Evolutionary conservation across 441 rosid species (phyloP).

Genomic region (Cnidoscolus chayamansa): DNA sequence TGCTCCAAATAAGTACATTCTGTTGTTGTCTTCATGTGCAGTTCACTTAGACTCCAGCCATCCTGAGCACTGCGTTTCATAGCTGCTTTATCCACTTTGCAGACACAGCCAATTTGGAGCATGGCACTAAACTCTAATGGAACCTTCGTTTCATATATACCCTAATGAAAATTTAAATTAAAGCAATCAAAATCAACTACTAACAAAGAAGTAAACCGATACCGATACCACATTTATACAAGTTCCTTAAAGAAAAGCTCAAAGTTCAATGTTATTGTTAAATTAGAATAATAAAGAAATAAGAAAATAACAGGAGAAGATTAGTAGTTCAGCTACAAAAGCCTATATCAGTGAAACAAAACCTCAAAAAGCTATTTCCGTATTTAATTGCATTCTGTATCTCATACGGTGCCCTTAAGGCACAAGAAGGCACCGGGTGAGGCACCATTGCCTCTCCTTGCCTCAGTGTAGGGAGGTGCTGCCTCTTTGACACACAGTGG

Average conservation of each 20-base stretch:
- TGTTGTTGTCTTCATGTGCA: slow-evolving; percentile 88
- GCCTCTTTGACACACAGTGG: too few relatives aligned
- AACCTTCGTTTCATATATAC: slow-evolving; percentile 83
- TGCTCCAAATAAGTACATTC: slow-evolving; percentile 84
- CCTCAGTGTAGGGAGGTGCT: too few relatives aligned
- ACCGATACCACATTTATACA: slow-evolving; percentile 1
- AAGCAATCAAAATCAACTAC: slow-evolving; percentile 24
- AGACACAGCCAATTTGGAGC: slow-evolving; percentile 91
- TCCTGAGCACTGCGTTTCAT: slow-evolving; percentile 69
- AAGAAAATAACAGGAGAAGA: too few relatives aligned
- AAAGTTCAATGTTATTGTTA: background rate
- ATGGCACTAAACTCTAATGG: slow-evolving; percentile 77
- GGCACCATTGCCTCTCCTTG: too few relatives aligned
- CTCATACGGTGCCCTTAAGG: too few relatives aligned
- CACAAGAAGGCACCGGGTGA: too few relatives aligned
- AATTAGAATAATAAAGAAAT: too few relatives aligned
- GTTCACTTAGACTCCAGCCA: slow-evolving; percentile 80
- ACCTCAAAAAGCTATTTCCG: too few relatives aligned
- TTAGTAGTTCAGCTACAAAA: too few relatives aligned
- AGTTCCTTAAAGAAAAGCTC: background rate
- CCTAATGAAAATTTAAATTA: slow-evolving; percentile 46
- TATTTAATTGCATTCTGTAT: too few relatives aligned
- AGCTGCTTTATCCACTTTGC: slow-evolving; percentile 76
- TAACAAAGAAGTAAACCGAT: slow-evolving; percentile 19
- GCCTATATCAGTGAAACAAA: too few relatives aligned